Percentiles rank a stretch among this genome's conserved stretches.
Evolutionary conservation across 768 basidiomycete genomes (phyloP).

Genomic region (Obba rivulosa): DNA sequence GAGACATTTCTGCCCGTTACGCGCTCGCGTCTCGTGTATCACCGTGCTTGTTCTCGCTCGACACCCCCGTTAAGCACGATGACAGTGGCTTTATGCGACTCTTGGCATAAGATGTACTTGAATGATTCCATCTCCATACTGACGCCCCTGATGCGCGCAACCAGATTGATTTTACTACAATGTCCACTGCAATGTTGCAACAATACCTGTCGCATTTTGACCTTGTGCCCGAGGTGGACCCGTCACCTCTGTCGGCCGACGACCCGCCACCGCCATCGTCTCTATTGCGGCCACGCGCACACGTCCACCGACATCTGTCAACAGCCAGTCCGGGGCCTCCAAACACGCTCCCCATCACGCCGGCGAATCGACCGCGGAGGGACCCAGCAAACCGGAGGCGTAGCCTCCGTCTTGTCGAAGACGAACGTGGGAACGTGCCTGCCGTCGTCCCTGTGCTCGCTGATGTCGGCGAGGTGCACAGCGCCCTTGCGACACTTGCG

Average conservation of each 20-base stretch:
- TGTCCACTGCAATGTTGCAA: conserved; percentile 61
- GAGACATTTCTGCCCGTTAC: background rate
- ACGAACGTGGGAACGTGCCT: conserved; percentile 29
- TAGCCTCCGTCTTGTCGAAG: conserved; percentile 70
- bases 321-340: conserved; percentile 19
- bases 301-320: conserved; percentile 41
- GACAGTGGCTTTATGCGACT: background rate
- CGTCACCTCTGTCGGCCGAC: conserved; percentile 58
- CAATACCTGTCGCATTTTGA: conserved; percentile 72
- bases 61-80: background rate
- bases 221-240: conserved; percentile 63
- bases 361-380: conserved; percentile 69
- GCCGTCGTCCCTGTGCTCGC: conserved; percentile 57
- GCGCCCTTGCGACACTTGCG: conserved; percentile 60
- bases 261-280: conserved; percentile 68
- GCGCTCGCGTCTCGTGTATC: background rate
- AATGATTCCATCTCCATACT: background rate
- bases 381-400: conserved; percentile 62
- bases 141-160: background rate
- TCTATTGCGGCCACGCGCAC: conserved; percentile 45
- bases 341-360: conserved; percentile 34
- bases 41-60: background rate
- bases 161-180: conserved; percentile 72
- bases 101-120: background rate
- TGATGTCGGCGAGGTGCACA: conserved; percentile 65